A percentile compares a stretch with the other conserved stretches of the same genome.
Evolutionary conservation across 306 rosid genomes (phyloP).

Genomic region (Benincasa hispida): DNA sequence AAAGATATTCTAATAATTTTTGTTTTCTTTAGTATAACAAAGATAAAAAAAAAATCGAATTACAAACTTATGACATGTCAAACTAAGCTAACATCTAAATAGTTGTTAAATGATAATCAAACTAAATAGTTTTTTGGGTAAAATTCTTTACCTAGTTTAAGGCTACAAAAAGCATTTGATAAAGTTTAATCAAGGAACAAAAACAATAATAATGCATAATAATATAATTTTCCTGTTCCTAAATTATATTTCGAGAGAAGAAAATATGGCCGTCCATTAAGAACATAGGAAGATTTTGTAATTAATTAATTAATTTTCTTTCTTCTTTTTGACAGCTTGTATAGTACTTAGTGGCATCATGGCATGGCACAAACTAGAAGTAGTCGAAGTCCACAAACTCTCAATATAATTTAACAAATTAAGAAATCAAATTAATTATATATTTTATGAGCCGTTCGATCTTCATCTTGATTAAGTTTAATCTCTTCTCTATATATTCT

Average conservation of each 20-base stretch:
- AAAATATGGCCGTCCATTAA: neutral
- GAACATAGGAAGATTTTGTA: neutral
- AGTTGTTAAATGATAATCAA: too few relatives aligned
- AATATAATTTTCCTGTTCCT: neutral
- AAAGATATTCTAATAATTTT: too few relatives aligned
- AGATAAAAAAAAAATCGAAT: too few relatives aligned
- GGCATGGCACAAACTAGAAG: neutral
- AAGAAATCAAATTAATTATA: neutral
- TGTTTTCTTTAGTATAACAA: too few relatives aligned
- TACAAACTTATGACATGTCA: too few relatives aligned
- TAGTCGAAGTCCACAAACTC: conserved; percentile 4
- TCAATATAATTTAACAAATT: neutral
- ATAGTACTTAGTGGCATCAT: neutral
- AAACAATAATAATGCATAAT: too few relatives aligned
- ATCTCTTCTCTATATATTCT: neutral
- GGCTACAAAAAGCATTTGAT: too few relatives aligned
- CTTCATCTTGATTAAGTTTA: neutral
- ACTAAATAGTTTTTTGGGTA: too few relatives aligned
- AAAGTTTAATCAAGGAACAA: too few relatives aligned
- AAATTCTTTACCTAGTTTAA: too few relatives aligned
- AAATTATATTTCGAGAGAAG: neutral
- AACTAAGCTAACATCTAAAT: too few relatives aligned
- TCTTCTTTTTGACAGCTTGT: neutral
- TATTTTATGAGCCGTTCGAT: neutral
- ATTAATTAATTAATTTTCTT: neutral